Conservation (phyloP, 2,329 filamentous ascomycete species). For the Talaromyces sp. region DNA sequence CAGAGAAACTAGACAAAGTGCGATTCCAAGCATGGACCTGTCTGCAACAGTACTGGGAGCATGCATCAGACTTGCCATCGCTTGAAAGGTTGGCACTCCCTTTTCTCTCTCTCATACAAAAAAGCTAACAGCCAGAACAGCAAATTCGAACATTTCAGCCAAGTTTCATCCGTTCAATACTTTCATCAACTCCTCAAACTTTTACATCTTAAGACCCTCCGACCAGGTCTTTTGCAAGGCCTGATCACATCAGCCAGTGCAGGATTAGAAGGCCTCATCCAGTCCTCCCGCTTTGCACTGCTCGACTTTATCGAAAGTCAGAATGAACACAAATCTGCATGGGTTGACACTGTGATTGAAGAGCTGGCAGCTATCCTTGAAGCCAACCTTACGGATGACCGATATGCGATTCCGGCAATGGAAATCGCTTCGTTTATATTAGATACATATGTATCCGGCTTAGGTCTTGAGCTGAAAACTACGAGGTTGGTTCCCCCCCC, state of each 20-base stretch:
- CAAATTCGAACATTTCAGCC: conserved; percentile 39
- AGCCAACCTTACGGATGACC: conserved; percentile 55
- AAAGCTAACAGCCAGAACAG: conserved; percentile 18
- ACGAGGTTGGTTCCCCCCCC: conserved; percentile 31
- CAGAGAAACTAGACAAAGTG: conserved; percentile 88
- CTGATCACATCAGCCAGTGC: conserved; percentile 40
- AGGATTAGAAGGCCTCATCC: conserved; percentile 41
- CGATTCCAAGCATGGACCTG: conserved; percentile 51
- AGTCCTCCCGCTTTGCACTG: conserved; percentile 37
- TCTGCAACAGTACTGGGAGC: conserved; percentile 37
- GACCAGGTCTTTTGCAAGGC: conserved; percentile 36
- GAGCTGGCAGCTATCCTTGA: conserved; percentile 54
- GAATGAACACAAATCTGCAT: conserved; percentile 15
- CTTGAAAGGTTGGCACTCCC: conserved; percentile 38
- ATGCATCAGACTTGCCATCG: conserved; percentile 25
- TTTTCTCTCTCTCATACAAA: neutral
- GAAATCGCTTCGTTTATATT: conserved; percentile 75
- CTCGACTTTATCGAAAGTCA: conserved; percentile 33
- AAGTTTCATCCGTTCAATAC: conserved; percentile 41
- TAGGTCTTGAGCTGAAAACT: conserved; percentile 41
- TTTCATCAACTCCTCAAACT: conserved; percentile 38
- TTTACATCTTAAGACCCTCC: conserved; percentile 31
- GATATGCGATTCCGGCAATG: conserved; percentile 68
- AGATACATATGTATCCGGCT: conserved; percentile 46
- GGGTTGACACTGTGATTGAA: conserved; percentile 37